Evolutionary conservation across 140 eudicot species (phyloP), one percentile per base, ranked within the genome.

Genomic region (Flaveria floridana): DNA sequence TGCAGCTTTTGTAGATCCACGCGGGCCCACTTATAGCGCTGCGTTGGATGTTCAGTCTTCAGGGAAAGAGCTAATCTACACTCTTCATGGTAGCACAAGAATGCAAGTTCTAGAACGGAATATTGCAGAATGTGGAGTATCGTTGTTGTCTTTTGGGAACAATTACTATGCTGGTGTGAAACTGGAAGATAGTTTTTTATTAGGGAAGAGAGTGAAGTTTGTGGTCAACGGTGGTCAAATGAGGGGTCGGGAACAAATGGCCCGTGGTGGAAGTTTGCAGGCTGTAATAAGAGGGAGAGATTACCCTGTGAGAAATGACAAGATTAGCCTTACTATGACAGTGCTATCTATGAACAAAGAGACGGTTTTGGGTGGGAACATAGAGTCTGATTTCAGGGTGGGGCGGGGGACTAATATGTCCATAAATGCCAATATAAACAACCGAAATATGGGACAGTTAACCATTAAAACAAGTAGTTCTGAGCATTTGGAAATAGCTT

Each of bases 291-390:
- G 89, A 74, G 99, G 97, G 66, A 85, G 74, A 42, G 97, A 94
- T 78, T 88, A 88, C 73, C 96, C 97, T 63, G 89, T 94, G 82
- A 84, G 97, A 71, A 84, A 94, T 25, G 90, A 94, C 41, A 86
- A 84, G 72, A 71, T 80, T 57, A 88, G 89, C 79, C 48, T 94
- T 41, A 46, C 85, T 7, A 65, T 88, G 97, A 83, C 91, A 6
- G 70, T 82, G 28, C 78, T 91, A 62, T 90, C 96, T 5, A 82
- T 81, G 58, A 79, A 89, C 51, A 91, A 88, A 41, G 99, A 91
- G 72, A 85, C 78, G 50, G 91, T 94, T 59, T 62, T 94, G 82
- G 79, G 99, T 73, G 97, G 95, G 59, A 84, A 71, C 30, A 25
- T 94, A 25, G 89, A 87, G 81, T 81, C 96, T 3, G 95, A 85